These are phyloP conservation scores for Aphanomyces euteiches DNA, from an alignment of 352 stramenopile species.

Conservation along the genomic window DNA sequence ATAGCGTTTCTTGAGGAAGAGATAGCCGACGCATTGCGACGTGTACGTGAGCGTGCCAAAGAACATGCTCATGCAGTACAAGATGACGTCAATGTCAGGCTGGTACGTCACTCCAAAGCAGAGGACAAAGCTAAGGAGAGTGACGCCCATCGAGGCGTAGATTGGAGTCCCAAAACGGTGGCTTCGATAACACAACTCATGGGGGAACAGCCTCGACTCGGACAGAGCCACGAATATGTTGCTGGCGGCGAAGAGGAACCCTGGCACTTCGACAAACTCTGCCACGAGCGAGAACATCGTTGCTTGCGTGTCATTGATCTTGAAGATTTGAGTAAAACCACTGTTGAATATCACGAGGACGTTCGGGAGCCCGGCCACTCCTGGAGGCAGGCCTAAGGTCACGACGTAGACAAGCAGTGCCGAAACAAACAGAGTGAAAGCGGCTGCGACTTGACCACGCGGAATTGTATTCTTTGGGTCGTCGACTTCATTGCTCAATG, in stretches of 20 bases:
- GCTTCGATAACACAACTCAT: conserved; percentile 19
- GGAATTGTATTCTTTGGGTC: conserved; percentile 34
- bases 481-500: conserved; percentile 31
- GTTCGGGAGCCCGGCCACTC: too few species aligned
- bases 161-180: too few species aligned
- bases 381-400: neutral
- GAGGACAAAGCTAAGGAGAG: conserved; percentile 34
- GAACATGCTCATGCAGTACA: conserved; percentile 30
- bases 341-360: too few species aligned
- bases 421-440: conserved; percentile 24
- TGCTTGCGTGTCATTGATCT: too few species aligned
- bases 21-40: conserved; percentile 40
- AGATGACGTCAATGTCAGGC: conserved; percentile 15
- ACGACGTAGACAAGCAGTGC: neutral
- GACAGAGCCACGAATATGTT: conserved; percentile 43
- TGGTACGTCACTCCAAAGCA: conserved; percentile 34
- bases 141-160: neutral
- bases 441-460: conserved; percentile 28
- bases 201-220: conserved; percentile 40
- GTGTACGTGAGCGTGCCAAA: conserved; percentile 36
- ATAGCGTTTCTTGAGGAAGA: conserved; percentile 40
- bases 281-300: too few species aligned
- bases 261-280: conserved; percentile 18
- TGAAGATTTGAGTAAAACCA: too few species aligned
- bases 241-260: conserved; percentile 35